Percentiles rank a stretch among this genome's conserved stretches.
phyloP scores from a whole-genome alignment of 1,284 basidiomycete species.

The Leccinum pallidistipes region DNA sequence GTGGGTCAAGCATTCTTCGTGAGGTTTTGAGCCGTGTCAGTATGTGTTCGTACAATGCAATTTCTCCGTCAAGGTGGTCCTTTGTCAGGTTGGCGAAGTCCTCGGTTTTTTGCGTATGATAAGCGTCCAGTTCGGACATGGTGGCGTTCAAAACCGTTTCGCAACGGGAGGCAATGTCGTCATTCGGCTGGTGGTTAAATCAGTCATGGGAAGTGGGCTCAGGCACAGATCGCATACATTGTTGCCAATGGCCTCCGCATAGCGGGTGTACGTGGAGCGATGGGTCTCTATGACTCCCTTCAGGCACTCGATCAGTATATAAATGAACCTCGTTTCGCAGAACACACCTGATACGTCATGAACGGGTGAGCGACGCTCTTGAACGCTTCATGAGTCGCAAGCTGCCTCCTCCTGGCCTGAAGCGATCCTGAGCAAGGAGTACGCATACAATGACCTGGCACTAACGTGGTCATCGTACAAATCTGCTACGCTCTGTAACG shows the following conservation, averaged over 20 bases:
- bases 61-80: constrained; percentile 77
- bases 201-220: constrained; percentile 4
- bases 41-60: constrained; percentile 72
- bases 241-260: constrained; percentile 49
- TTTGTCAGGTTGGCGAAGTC: constrained; percentile 61
- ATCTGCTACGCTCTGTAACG: constrained; percentile 72
- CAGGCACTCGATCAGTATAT: neutral
- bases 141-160: constrained; percentile 88
- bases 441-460: constrained; percentile 7
- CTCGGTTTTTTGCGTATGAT: constrained; percentile 71
- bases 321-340: neutral
- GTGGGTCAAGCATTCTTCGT: constrained; percentile 51
- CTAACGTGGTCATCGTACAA: constrained; percentile 76
- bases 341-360: constrained; percentile 61
- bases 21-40: constrained; percentile 55
- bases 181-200: constrained; percentile 46
- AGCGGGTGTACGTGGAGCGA: constrained; percentile 61
- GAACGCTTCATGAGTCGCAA: constrained; percentile 72
- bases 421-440: constrained; percentile 10
- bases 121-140: constrained; percentile 84
- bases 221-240: constrained; percentile 34
- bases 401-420: constrained; percentile 69
- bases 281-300: constrained; percentile 75
- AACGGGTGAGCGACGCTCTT: constrained; percentile 76
- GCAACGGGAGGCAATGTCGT: constrained; percentile 69